phyloP scores from a whole-genome alignment of 1,284 basidiomycete genomes.

The Ceratobasidium sp. region DNA sequence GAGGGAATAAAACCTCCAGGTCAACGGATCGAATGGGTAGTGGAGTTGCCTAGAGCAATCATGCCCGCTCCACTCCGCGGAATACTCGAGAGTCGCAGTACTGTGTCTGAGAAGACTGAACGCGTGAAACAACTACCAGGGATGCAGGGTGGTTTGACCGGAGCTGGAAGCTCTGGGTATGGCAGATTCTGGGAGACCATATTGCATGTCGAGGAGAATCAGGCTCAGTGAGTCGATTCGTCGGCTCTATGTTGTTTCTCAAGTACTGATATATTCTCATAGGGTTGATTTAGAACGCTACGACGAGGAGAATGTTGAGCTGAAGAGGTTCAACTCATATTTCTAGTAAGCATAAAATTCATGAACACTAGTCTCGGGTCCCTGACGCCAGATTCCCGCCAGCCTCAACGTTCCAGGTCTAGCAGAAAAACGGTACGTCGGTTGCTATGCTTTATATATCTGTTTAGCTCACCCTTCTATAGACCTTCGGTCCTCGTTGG shows the following conservation, averaged over 20 bases:
- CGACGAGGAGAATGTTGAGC: conserved; percentile 62
- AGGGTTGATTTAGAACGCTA: conserved; percentile 66
- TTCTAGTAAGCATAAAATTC: conserved; percentile 61
- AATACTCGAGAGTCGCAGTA: conserved; percentile 37
- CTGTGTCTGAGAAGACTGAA: conserved; percentile 28
- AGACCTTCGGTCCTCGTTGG: conserved; percentile 54
- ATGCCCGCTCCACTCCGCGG: conserved; percentile 39
- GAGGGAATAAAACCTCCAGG: conserved; percentile 62
- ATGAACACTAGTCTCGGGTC: conserved; percentile 4
- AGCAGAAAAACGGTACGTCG: conserved; percentile 64
- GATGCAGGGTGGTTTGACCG: conserved; percentile 47
- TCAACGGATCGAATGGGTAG: conserved; percentile 60
- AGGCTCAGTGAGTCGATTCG: conserved; percentile 64
- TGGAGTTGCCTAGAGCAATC: conserved; percentile 58
- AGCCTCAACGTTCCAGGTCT: conserved; percentile 71
- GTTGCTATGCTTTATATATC: conserved; percentile 63
- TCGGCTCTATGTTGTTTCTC: neutral
- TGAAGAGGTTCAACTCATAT: conserved; percentile 57
- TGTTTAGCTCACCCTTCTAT: conserved; percentile 65
- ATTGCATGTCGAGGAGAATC: conserved; percentile 70
- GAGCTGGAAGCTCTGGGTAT: conserved; percentile 58
- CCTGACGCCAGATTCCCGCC: neutral
- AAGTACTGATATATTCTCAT: conserved; percentile 15
- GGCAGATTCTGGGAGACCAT: conserved; percentile 64
- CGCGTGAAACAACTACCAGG: conserved; percentile 48